A percentile compares a stretch with the other conserved stretches of the same genome.
phyloP scores from a whole-genome alignment of 1,284 basidiomycete genomes.

The Sporisorium sorghi region DNA sequence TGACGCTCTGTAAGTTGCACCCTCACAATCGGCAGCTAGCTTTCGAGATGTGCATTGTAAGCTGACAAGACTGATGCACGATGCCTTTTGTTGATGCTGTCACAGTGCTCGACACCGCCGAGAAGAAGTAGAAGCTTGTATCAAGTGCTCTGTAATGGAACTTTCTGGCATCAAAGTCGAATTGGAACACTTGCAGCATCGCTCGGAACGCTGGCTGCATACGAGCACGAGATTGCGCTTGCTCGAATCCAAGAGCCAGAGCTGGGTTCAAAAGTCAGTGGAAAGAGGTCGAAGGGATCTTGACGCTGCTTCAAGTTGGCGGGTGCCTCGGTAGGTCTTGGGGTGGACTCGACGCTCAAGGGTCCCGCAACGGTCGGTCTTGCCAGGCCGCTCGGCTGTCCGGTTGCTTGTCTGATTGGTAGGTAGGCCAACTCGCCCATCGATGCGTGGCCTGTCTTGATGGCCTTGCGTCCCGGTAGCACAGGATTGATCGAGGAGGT shows the following conservation, averaged over 20 bases:
- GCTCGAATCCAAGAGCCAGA: slow-evolving; percentile 7
- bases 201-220: slow-evolving; percentile 5
- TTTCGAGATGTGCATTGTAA: not conserved
- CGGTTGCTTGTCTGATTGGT: not conserved
- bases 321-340: not conserved
- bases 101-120: slow-evolving; percentile 57
- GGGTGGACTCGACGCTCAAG: not conserved
- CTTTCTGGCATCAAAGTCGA: slow-evolving; percentile 4
- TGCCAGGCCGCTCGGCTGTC: not conserved
- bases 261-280: not conserved
- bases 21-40: not conserved
- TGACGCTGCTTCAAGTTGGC: not conserved
- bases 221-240: slow-evolving; percentile 7
- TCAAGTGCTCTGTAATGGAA: not conserved
- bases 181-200: slow-evolving; percentile 7
- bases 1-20: slow-evolving; percentile 52
- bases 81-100: not conserved
- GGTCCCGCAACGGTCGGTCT: not conserved
- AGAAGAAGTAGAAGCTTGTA: slow-evolving; percentile 46
- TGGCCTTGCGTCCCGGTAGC: not conserved
- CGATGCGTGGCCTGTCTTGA: not conserved
- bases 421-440: not conserved
- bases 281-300: not conserved
- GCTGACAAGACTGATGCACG: slow-evolving; percentile 1
- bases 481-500: too few species aligned